A percentile compares a stretch with the other conserved stretches of the same genome.
These are phyloP conservation scores for Diversispora epigaea DNA, from an alignment of 192 early-diverging fungal species.

Conservation along the genomic window DNA sequence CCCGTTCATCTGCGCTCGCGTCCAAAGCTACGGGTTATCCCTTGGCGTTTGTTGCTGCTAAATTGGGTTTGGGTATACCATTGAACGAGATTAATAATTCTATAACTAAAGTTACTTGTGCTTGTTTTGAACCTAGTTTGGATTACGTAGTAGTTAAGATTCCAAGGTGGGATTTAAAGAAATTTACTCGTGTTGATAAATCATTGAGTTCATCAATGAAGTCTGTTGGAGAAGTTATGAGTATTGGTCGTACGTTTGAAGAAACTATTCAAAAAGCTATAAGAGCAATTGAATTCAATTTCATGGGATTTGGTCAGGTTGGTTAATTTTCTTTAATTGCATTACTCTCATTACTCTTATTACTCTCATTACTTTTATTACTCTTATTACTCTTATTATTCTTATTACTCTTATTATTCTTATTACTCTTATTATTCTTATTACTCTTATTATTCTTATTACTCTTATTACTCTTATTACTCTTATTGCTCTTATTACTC, in stretches of 20 bases:
- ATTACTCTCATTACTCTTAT: too few species aligned
- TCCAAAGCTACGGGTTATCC: conserved; percentile 99
- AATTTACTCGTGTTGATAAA: conserved; percentile 88
- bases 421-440: background rate
- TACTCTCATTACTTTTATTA: too few species aligned
- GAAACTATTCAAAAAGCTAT: conserved; percentile 88
- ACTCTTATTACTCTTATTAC: background rate
- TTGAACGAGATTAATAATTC: conserved; percentile 85
- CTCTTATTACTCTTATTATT: background rate
- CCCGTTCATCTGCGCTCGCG: conserved; percentile 82
- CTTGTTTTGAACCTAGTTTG: conserved; percentile 95
- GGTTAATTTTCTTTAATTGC: too few species aligned
- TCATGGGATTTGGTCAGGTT: conserved; percentile 82
- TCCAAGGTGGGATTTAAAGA: conserved; percentile 94
- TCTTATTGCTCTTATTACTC: background rate
- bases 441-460: too few species aligned
- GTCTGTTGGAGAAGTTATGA: conserved; percentile 98
- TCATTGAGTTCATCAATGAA: conserved; percentile 92
- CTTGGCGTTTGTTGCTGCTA: conserved; percentile 96
- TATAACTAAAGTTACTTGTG: conserved; percentile 91
- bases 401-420: background rate
- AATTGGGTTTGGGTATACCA: conserved; percentile 89
- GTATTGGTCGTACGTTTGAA: conserved; percentile 95
- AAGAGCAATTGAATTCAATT: conserved; percentile 70
- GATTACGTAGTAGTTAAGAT: conserved; percentile 98